A percentile compares a stretch with the other conserved stretches of the same genome.
Conservation (phyloP, 441 rosid species). For the Metrosideros polymorpha region DNA sequence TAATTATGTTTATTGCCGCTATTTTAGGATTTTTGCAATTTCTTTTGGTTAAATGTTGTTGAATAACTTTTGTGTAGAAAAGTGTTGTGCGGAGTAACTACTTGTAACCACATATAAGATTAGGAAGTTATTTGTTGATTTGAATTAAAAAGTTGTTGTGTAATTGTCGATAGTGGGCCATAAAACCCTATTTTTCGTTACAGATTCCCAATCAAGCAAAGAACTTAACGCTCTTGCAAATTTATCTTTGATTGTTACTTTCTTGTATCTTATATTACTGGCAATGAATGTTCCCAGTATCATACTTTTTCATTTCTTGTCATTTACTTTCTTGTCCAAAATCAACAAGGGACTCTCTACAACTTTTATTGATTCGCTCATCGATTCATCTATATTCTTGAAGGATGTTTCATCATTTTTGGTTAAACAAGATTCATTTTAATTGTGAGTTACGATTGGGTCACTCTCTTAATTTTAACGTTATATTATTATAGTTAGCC, state of each 20-base stretch:
- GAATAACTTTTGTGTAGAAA: background rate
- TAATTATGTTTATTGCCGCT: background rate
- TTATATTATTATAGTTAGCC: background rate
- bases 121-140: background rate
- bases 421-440: background rate
- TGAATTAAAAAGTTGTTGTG: background rate
- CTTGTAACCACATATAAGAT: fast-evolving
- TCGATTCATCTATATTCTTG: background rate
- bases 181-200: background rate
- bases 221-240: background rate
- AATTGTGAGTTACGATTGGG: background rate
- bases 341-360: background rate
- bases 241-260: background rate
- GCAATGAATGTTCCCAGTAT: background rate
- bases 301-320: background rate
- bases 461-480: background rate
- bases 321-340: background rate
- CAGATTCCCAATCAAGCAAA: background rate
- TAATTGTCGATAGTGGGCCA: background rate
- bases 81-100: background rate
- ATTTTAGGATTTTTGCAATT: background rate
- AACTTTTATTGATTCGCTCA: background rate
- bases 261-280: background rate
- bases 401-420: background rate
- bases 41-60: background rate